A percentile compares a stretch with the other conserved stretches of the same genome.
Conservation (phyloP, 805 yeast species). For the Hagleromyces aurorensis region DNA sequence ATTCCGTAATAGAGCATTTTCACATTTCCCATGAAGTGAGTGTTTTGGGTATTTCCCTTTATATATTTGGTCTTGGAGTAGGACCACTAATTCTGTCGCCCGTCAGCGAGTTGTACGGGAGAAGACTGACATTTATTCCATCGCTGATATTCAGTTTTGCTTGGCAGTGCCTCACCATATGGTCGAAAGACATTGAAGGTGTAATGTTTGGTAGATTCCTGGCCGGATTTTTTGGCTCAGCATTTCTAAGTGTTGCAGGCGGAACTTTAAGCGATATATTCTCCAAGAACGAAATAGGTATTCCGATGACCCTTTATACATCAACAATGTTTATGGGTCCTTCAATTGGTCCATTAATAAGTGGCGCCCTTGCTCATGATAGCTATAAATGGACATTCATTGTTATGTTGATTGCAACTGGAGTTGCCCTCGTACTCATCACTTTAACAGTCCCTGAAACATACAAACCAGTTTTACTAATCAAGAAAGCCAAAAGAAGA, state of each 20-base stretch:
- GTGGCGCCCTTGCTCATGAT: constrained; percentile 43
- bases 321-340: constrained; percentile 66
- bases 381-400: constrained; percentile 69
- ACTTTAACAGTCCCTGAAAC: constrained; percentile 55
- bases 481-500: constrained; percentile 43
- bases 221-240: constrained; percentile 68
- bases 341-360: constrained; percentile 56
- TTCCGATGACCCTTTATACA: constrained; percentile 61
- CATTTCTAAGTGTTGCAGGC: constrained; percentile 69
- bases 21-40: constrained; percentile 47
- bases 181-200: constrained; percentile 54
- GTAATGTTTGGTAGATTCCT: constrained; percentile 57
- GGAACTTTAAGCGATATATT: constrained; percentile 71
- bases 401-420: constrained; percentile 55
- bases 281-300: constrained; percentile 50
- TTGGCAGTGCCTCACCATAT: constrained; percentile 49
- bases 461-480: constrained; percentile 45
- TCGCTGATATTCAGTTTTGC: constrained; percentile 50
- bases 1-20: constrained; percentile 40
- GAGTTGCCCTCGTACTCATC: constrained; percentile 41
- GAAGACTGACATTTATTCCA: constrained; percentile 51
- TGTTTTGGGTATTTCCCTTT: constrained; percentile 52
- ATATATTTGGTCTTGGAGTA: constrained; percentile 62
- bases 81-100: constrained; percentile 65
- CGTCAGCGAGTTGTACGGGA: constrained; percentile 57